phyloP scores from a whole-genome alignment of 2,329 filamentous ascomycete genomes.

The Trichoderma brevicompactum region DNA sequence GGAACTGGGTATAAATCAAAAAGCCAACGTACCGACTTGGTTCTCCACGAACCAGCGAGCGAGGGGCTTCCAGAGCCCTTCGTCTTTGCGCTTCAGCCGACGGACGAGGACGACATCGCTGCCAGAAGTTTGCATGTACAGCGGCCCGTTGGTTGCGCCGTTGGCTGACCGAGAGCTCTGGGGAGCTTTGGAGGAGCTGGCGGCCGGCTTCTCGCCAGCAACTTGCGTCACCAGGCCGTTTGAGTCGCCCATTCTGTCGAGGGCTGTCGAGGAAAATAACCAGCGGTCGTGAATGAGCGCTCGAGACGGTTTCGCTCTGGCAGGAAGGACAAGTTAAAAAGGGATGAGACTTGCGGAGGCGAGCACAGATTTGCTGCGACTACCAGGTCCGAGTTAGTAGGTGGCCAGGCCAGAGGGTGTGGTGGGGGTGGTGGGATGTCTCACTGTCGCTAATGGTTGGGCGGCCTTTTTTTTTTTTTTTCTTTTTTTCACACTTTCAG shows the following conservation, averaged over 20 bases:
- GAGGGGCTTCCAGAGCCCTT: conserved; percentile 63
- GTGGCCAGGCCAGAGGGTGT: neutral
- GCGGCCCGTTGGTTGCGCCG: conserved; percentile 51
- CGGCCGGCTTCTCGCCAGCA: conserved; percentile 32
- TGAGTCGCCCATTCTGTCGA: conserved; percentile 25
- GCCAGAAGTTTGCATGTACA: conserved; percentile 59
- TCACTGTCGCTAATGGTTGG: conserved; percentile 20
- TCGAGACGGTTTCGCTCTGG: neutral
- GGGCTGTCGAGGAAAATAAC: neutral
- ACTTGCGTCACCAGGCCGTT: conserved; percentile 6
- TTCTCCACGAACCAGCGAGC: conserved; percentile 75
- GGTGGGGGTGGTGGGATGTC: conserved; percentile 26
- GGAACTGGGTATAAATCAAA: neutral
- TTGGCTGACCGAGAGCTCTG: conserved; percentile 39
- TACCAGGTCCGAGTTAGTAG: neutral
- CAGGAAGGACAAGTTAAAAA: neutral
- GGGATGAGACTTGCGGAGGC: conserved; percentile 21
- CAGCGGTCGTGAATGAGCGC: conserved; percentile 1
- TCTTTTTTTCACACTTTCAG: neutral
- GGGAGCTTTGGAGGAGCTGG: conserved; percentile 33
- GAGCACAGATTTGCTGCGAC: neutral
- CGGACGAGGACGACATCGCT: conserved; percentile 59
- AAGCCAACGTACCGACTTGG: conserved; percentile 69
- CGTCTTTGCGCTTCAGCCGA: conserved; percentile 64
- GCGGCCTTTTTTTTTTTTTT: conserved; percentile 17